These are phyloP conservation scores for Helicocarpus griseus DNA, from an alignment of 2,329 filamentous ascomycete species.

Conservation along the genomic window DNA sequence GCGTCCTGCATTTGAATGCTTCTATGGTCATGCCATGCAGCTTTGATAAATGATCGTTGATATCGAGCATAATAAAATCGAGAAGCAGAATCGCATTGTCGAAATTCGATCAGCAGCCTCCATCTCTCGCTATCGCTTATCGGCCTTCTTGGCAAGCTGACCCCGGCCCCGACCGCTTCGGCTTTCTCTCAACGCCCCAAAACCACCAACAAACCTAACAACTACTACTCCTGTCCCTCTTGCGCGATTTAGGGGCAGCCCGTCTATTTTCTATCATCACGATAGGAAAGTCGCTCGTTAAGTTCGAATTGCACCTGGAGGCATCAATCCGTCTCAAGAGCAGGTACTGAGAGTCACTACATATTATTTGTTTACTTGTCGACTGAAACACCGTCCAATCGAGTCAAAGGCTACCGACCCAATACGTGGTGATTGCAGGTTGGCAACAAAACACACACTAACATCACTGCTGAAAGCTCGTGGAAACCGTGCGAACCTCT, in stretches of 20 bases:
- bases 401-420: background rate
- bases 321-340: background rate
- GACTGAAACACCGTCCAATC: background rate
- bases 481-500: background rate
- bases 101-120: background rate
- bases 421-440: conserved; percentile 6
- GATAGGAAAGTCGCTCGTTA: background rate
- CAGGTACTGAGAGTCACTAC: background rate
- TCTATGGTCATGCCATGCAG: background rate
- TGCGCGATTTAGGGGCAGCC: background rate
- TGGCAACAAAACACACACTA: conserved; percentile 1
- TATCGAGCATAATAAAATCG: too few relatives aligned
- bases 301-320: background rate
- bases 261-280: background rate
- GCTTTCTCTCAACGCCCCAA: background rate
- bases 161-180: background rate
- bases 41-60: background rate
- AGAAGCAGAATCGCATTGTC: background rate
- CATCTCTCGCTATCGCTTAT: background rate
- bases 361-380: background rate
- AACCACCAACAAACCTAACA: background rate
- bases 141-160: background rate
- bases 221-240: too few relatives aligned
- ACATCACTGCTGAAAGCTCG: background rate
- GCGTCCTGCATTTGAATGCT: background rate